Evolutionary conservation across 805 yeast genomes (phyloP).

Genomic region (Monosporozyma unispora): DNA sequence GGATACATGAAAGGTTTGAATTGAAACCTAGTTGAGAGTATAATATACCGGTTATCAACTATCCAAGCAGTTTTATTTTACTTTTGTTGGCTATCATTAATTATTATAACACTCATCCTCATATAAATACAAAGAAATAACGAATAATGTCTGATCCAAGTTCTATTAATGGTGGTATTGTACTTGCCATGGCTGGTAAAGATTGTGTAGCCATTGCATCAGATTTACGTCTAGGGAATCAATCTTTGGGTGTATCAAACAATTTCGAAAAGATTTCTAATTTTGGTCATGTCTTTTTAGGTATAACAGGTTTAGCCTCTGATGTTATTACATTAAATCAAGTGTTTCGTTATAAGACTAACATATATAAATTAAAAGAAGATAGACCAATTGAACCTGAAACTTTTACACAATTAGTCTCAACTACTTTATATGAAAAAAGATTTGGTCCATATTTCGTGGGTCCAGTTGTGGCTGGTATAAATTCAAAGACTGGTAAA

Average conservation of each 20-base stretch:
- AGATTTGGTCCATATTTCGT: conserved; percentile 95
- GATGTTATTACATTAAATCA: conserved; percentile 85
- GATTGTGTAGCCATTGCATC: conserved; percentile 97
- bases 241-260: conserved; percentile 84
- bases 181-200: conserved; percentile 97
- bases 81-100: too few species aligned
- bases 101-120: too few species aligned
- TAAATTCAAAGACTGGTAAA: conserved; percentile 67
- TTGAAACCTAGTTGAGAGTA: too few species aligned
- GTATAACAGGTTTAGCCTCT: conserved; percentile 90
- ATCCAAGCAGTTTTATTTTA: too few species aligned
- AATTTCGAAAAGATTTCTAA: conserved; percentile 88
- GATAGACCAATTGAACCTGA: conserved; percentile 89
- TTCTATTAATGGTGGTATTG: conserved; percentile 84
- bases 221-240: conserved; percentile 88
- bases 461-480: conserved; percentile 94
- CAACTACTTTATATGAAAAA: conserved; percentile 80
- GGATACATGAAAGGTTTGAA: too few species aligned
- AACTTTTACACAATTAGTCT: conserved; percentile 85
- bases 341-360: conserved; percentile 73
- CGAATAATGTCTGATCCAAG: conserved; percentile 63
- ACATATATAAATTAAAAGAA: conserved; percentile 81
- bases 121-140: not conserved
- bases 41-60: too few species aligned
- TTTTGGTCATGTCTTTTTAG: conserved; percentile 78